phyloP scores from a whole-genome alignment of 768 basidiomycete genomes.

The Astraeus odoratus region DNA sequence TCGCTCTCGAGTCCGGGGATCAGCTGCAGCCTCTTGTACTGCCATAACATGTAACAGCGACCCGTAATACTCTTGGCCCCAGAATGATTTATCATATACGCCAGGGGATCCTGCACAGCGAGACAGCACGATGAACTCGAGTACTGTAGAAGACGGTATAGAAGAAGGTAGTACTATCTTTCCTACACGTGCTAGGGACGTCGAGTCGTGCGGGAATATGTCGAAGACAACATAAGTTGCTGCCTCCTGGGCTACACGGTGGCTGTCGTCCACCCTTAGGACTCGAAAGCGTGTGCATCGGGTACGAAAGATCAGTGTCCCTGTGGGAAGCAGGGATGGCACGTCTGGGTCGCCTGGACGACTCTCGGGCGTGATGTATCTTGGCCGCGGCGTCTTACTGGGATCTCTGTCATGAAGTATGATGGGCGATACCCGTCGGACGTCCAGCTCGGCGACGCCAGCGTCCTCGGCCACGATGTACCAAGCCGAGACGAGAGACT shows the following conservation, averaged over 20 bases:
- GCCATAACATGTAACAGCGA: too few species aligned
- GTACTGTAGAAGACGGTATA: too few species aligned
- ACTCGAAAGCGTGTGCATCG: constrained; percentile 13
- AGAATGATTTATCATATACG: too few species aligned
- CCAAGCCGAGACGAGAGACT: constrained; percentile 16
- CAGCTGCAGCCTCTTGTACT: too few species aligned
- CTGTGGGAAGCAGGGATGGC: constrained; percentile 2
- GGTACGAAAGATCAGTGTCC: too few species aligned
- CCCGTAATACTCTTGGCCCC: too few species aligned
- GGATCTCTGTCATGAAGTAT: background rate
- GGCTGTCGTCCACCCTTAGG: constrained; percentile 18
- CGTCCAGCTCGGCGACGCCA: constrained; percentile 1
- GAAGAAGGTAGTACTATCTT: too few species aligned
- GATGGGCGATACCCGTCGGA: too few species aligned
- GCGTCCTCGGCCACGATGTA: constrained; percentile 9
- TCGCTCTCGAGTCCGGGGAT: too few species aligned
- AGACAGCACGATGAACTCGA: too few species aligned
- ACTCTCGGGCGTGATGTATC: constrained; percentile 5
- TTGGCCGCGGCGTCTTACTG: background rate
- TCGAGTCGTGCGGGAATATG: background rate
- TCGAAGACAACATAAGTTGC: background rate
- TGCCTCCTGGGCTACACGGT: constrained; percentile 21
- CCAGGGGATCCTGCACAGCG: too few species aligned
- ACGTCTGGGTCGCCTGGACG: background rate
- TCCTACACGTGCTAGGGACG: too few species aligned